A percentile compares a stretch with the other conserved stretches of the same genome.
Evolutionary conservation across 1,284 basidiomycete species (phyloP).

Genomic region (Ganoderma lucidum): DNA sequence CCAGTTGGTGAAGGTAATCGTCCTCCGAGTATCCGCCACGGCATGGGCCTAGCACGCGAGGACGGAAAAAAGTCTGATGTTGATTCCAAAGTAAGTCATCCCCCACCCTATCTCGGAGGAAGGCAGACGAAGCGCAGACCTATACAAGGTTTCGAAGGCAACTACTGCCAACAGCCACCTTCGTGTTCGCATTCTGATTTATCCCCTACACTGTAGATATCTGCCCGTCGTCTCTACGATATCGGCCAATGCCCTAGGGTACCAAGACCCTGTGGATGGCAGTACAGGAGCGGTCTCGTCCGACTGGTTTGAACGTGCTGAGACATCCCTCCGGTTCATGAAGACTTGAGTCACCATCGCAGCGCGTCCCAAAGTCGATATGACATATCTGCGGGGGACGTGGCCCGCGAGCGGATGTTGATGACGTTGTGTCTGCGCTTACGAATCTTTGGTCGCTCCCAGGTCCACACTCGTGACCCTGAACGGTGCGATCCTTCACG

Average conservation of each 20-base stretch:
- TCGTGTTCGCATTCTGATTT: background rate
- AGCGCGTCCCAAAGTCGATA: background rate
- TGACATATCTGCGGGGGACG: background rate
- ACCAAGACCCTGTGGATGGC: background rate
- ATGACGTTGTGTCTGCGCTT: background rate
- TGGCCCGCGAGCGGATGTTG: background rate
- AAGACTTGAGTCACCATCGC: too few species aligned
- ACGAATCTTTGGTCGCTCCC: background rate
- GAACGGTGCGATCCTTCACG: background rate
- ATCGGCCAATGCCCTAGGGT: background rate
- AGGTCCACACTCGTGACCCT: background rate
- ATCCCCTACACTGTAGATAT: background rate
- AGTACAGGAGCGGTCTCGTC: background rate
- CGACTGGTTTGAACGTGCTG: background rate
- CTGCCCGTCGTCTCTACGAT: background rate
- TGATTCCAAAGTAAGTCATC: background rate
- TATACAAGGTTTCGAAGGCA: background rate
- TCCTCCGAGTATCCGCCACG: background rate
- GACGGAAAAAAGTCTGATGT: background rate
- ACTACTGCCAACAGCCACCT: background rate
- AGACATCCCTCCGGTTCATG: too few species aligned
- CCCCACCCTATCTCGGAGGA: background rate
- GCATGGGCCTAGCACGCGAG: background rate
- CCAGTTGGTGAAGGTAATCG: background rate
- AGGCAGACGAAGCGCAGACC: constrained; percentile 2